A percentile compares a stretch with the other conserved stretches of the same genome.
phyloP scores from a whole-genome alignment of 306 rosid species.

The Cicer judaicum region DNA sequence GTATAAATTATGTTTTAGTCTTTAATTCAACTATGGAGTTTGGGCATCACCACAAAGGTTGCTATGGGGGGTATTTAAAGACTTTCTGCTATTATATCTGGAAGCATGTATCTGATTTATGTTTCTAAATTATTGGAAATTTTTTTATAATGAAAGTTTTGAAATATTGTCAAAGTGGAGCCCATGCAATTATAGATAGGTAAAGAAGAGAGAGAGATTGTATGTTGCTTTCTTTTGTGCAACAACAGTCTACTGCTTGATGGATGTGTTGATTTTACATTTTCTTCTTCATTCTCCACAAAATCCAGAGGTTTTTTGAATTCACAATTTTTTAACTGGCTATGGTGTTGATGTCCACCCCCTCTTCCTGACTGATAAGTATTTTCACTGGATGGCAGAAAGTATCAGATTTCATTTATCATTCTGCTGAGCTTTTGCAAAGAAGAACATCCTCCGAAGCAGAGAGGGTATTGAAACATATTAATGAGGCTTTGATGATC shows the following conservation, averaged over 20 bases:
- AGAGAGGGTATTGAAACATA: constrained; percentile 67
- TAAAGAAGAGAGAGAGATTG: background rate
- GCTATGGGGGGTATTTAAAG: background rate
- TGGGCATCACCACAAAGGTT: constrained; percentile 2
- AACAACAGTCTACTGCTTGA: constrained; percentile 25
- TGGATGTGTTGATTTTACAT: constrained; percentile 33
- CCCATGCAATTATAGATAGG: constrained; percentile 2
- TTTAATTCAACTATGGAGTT: constrained; percentile 3
- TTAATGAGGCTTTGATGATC: constrained; percentile 70
- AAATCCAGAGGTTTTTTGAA: constrained; percentile 27
- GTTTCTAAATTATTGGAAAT: constrained; percentile 8
- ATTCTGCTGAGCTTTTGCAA: constrained; percentile 65
- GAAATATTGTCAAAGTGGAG: constrained; percentile 28
- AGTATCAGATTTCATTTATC: constrained; percentile 66
- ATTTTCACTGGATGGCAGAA: constrained; percentile 65
- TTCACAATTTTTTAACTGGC: constrained; percentile 27
- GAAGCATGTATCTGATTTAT: background rate
- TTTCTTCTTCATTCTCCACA: constrained; percentile 35
- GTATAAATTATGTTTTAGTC: background rate
- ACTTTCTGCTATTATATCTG: background rate
- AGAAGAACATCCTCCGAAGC: constrained; percentile 60
- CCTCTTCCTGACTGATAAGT: constrained; percentile 41
- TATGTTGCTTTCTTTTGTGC: constrained; percentile 30
- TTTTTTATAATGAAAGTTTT: background rate
- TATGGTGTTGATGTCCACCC: constrained; percentile 21